Base-by-base conservation (phyloP, 2,329 filamentous ascomycete genomes). In the Colletotrichum horii region DNA sequence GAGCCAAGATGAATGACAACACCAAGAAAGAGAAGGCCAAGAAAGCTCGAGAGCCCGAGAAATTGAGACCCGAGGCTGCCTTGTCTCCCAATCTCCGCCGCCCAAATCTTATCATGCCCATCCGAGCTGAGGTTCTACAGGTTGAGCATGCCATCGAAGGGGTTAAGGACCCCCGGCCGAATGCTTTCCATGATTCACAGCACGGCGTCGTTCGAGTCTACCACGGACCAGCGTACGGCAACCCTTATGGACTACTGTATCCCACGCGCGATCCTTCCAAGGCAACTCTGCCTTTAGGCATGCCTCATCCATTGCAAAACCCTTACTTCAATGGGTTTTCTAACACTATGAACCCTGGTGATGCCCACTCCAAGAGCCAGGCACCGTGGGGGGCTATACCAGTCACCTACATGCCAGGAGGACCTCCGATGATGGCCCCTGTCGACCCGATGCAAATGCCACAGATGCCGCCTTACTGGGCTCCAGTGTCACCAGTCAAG, bases 171-270 rank as follows among this genome's bases (percentile, higher is more conserved):
- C 91, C 91, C 11, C 85, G 85, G 3, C 91, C 91, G 15, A 93
- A 93, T 78, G 89, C 91, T 56, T 93, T 90, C 79, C 89, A 88
- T 78, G 90, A 93, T 78, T 80, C 84, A n/a, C 84, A 85, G 61
- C 85, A 87, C 76, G 88, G 89, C 36, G 81, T 90, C 24, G 84
- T 91, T 66, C 88, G 90, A 16, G 87, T 92, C 30, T 92, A 92
- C 77, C 88, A 92, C 77, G 91, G 90, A 0, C 87, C 88, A 4
- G 83, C 85, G 1, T 92, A 91, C 79, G 90, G 90, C 6, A 90
- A 90, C 77, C 86, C 88, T 28, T 83, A 85, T 28, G 85, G 85
- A 2, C 80, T 83, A 4, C 79, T 90, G n/a, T 89, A 91, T 78
- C 88, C 89, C 3, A 81, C 79, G 8, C 83, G 82, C 8, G 79